A percentile compares a stretch with the other conserved stretches of the same genome.
phyloP scores from a whole-genome alignment of 2,329 filamentous ascomycete genomes.

The Clonostachys rosea region DNA sequence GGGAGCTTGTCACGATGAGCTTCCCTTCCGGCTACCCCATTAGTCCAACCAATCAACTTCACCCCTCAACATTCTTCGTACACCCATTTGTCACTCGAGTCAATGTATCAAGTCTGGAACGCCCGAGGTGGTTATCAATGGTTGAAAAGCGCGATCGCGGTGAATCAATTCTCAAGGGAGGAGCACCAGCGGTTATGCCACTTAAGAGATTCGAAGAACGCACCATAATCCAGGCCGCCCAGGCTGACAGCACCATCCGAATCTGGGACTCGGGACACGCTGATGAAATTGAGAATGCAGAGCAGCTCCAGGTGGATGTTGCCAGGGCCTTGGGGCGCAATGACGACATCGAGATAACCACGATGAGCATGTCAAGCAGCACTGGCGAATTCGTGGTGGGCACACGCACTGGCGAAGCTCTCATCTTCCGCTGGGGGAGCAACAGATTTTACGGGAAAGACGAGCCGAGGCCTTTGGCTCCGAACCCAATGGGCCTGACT shows the following conservation, averaged over 20 bases:
- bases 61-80: conserved; percentile 80
- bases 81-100: conserved; percentile 82
- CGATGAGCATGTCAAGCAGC: conserved; percentile 74
- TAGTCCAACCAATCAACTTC: conserved; percentile 86
- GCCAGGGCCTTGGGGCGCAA: conserved; percentile 77
- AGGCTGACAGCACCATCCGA: conserved; percentile 87
- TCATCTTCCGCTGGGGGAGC: conserved; percentile 82
- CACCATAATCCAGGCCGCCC: conserved; percentile 80
- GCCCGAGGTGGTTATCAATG: conserved; percentile 84
- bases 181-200: conserved; percentile 65
- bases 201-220: conserved; percentile 76
- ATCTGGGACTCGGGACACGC: conserved; percentile 90
- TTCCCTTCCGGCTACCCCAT: conserved; percentile 92
- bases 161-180: conserved; percentile 73
- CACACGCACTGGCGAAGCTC: conserved; percentile 75
- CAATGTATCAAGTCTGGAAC: conserved; percentile 68
- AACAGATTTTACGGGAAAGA: conserved; percentile 71
- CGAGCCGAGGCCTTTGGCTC: conserved; percentile 39
- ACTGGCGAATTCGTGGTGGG: conserved; percentile 86
- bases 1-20: conserved; percentile 83
- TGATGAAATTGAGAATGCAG: conserved; percentile 87
- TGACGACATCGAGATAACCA: conserved; percentile 69
- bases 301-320: conserved; percentile 79
- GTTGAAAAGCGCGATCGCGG: conserved; percentile 78
- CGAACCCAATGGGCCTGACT: conserved; percentile 66